phyloP scores from a whole-genome alignment of 2,329 filamentous ascomycete genomes.

The Colletotrichum eleusines region DNA sequence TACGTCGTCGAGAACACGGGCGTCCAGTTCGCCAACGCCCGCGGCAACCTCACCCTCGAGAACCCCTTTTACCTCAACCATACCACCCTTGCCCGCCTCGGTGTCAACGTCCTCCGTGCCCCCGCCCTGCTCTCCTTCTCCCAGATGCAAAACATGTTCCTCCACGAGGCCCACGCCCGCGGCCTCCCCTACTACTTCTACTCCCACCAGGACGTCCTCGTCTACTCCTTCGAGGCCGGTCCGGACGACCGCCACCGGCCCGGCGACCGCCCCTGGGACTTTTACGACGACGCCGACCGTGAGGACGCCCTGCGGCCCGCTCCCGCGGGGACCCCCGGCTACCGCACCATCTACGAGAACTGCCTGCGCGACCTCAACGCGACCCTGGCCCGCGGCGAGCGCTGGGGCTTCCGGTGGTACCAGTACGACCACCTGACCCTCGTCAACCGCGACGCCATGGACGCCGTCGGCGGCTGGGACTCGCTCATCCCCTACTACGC shows the following conservation, averaged over 20 bases:
- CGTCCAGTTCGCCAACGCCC: constrained; percentile 64
- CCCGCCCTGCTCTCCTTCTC: constrained; percentile 66
- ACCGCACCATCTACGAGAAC: constrained; percentile 57
- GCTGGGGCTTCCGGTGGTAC: constrained; percentile 68
- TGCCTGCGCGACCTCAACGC: constrained; percentile 52
- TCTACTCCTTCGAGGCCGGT: constrained; percentile 54
- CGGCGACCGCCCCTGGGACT: constrained; percentile 41
- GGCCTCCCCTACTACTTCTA: constrained; percentile 66
- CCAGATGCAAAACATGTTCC: constrained; percentile 67
- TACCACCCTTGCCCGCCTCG: constrained; percentile 60
- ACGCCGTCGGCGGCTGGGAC: constrained; percentile 68
- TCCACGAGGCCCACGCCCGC: constrained; percentile 58
- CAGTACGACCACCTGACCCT: constrained; percentile 69
- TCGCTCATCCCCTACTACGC: constrained; percentile 69
- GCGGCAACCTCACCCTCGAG: constrained; percentile 60
- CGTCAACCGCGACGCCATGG: constrained; percentile 65
- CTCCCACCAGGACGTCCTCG: constrained; percentile 67
- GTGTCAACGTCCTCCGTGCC: constrained; percentile 63
- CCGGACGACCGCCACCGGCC: constrained; percentile 40
- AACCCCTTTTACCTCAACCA: constrained; percentile 71
- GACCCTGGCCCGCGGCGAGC: constrained; percentile 48
- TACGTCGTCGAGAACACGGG: constrained; percentile 72
- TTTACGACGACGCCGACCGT: constrained; percentile 41
- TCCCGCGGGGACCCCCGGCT: constrained; percentile 51
- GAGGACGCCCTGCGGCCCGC: constrained; percentile 40